A percentile compares a stretch with the other conserved stretches of the same genome.
Evolutionary conservation across 192 early-diverging fungal species (phyloP).

Genomic region (Piromyces sp.): DNA sequence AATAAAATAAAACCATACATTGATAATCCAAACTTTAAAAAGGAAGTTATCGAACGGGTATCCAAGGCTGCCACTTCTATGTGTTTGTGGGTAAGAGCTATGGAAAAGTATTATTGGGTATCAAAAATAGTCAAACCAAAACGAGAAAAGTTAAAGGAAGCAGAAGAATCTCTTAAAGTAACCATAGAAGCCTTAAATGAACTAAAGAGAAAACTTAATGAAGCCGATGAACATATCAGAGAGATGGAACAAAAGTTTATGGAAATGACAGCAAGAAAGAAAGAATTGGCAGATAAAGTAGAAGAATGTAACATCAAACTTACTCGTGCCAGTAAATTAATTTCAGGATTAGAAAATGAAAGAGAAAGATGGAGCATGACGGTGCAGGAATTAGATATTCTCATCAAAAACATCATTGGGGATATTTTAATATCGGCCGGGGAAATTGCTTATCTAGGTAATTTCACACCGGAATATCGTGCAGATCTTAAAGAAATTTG

Average conservation of each 20-base stretch:
- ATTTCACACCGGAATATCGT: conserved; percentile 33
- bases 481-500: conserved; percentile 21
- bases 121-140: conserved; percentile 37
- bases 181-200: conserved; percentile 29
- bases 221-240: conserved; percentile 32
- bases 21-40: conserved; percentile 33
- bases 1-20: conserved; percentile 42
- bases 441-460: conserved; percentile 40
- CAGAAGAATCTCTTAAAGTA: conserved; percentile 22
- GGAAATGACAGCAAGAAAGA: conserved; percentile 25
- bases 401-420: conserved; percentile 15
- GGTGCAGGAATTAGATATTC: conserved; percentile 10
- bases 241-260: conserved; percentile 38
- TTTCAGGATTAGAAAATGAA: conserved; percentile 33
- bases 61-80: conserved; percentile 35
- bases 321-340: conserved; percentile 32
- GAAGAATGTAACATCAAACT: conserved; percentile 34
- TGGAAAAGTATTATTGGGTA: conserved; percentile 38
- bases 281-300: conserved; percentile 36
- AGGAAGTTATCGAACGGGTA: conserved; percentile 31
- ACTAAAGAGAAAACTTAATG: conserved; percentile 25
- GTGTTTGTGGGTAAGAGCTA: conserved; percentile 43
- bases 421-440: conserved; percentile 35
- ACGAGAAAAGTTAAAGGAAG: conserved; percentile 29
- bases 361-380: conserved; percentile 39